Evolutionary conservation across 2,329 filamentous ascomycete genomes (phyloP).

Genomic region (Rugonectria rugulosa): DNA sequence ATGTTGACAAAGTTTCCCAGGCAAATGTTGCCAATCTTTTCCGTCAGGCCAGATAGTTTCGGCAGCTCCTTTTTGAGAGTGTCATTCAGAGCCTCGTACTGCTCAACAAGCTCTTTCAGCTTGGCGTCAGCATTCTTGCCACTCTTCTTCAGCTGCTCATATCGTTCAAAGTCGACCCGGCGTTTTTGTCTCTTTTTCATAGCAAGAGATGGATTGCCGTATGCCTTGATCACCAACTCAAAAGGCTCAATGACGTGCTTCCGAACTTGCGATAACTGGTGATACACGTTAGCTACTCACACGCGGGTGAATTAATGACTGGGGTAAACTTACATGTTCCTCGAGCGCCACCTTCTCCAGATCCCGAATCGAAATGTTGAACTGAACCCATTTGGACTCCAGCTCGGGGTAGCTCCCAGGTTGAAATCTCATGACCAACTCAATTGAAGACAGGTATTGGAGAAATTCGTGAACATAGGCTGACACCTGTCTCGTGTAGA

Average conservation of each 20-base stretch:
- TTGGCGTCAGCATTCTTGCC: constrained; percentile 90
- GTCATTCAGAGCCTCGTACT: constrained; percentile 91
- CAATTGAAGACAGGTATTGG: constrained; percentile 81
- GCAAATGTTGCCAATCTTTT: constrained; percentile 83
- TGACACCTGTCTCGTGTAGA: constrained; percentile 83
- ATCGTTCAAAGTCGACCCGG: constrained; percentile 87
- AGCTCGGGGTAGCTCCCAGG: constrained; percentile 81
- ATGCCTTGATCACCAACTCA: constrained; percentile 77
- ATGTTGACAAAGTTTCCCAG: constrained; percentile 85
- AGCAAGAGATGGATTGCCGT: constrained; percentile 83
- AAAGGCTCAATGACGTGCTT: constrained; percentile 88
- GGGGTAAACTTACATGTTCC: constrained; percentile 74
- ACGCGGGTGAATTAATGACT: not conserved
- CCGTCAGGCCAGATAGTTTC: constrained; percentile 80
- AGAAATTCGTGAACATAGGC: constrained; percentile 84
- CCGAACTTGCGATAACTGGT: constrained; percentile 69
- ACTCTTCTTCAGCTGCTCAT: constrained; percentile 76
- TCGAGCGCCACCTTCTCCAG: constrained; percentile 83
- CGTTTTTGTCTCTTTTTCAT: constrained; percentile 96
- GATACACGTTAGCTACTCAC: constrained; percentile 13
- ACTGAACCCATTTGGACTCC: constrained; percentile 93
- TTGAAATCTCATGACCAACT: constrained; percentile 77
- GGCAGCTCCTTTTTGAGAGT: constrained; percentile 93
- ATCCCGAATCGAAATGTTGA: constrained; percentile 86
- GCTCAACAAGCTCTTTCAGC: constrained; percentile 81